These are phyloP conservation scores for Hanseniaspora thailandica DNA, from an alignment of 805 yeast species.

Conservation along the genomic window DNA sequence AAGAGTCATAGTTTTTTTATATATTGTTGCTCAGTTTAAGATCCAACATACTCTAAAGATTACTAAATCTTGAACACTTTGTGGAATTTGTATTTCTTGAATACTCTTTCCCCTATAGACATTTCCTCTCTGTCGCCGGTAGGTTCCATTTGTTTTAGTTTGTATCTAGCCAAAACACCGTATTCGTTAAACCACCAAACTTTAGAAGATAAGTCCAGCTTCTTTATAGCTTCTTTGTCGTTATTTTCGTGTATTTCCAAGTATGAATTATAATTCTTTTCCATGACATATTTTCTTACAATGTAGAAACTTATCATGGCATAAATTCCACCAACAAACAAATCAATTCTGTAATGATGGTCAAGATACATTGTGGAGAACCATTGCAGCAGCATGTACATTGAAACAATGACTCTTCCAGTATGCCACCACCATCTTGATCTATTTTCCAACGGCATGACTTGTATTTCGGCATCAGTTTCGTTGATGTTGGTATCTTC, in stretches of 20 bases:
- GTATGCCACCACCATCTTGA: constrained; percentile 8
- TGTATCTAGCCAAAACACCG: constrained; percentile 29
- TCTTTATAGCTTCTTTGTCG: constrained; percentile 35
- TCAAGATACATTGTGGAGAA: constrained; percentile 66
- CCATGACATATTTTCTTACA: constrained; percentile 31
- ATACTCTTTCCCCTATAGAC: constrained; percentile 13
- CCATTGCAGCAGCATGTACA: constrained; percentile 49
- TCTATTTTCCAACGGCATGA: neutral
- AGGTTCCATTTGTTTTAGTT: constrained; percentile 31
- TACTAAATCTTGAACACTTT: constrained; percentile 2
- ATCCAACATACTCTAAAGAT: too few species aligned
- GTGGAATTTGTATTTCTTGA: constrained; percentile 7
- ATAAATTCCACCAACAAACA: constrained; percentile 45
- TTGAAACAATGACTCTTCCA: constrained; percentile 27
- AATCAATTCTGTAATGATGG: constrained; percentile 59
- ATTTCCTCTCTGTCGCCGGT: constrained; percentile 11
- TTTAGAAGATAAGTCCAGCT: constrained; percentile 55
- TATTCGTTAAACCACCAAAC: constrained; percentile 37
- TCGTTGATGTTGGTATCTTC: neutral
- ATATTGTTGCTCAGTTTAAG: too few species aligned
- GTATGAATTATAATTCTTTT: constrained; percentile 20
- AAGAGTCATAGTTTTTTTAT: neutral
- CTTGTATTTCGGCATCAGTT: neutral
- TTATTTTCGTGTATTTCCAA: constrained; percentile 25
- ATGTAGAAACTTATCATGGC: constrained; percentile 36